Evolutionary conservation across 495 filamentous ascomycete genomes (phyloP).

Genomic region (Neurospora sp.): DNA sequence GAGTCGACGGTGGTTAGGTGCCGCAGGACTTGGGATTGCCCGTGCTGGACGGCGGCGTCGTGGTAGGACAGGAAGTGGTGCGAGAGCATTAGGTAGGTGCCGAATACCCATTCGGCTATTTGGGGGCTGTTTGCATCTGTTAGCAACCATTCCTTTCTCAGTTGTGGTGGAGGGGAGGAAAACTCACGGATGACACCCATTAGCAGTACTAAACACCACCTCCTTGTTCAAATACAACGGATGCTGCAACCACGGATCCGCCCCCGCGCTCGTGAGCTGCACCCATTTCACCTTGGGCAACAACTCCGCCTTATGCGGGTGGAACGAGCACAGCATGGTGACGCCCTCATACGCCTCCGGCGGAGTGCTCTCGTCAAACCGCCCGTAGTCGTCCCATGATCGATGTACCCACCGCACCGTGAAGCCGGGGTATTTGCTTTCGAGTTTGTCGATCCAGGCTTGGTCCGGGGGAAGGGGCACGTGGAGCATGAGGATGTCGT

Average conservation of each 20-base stretch:
- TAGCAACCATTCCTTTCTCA: too few species aligned
- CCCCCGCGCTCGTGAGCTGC: slow-evolving; percentile 22
- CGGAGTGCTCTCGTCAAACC: neutral
- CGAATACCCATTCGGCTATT: slow-evolving; percentile 37
- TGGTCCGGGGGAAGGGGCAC: slow-evolving; percentile 6
- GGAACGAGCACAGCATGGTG: slow-evolving; percentile 13
- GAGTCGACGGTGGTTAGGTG: slow-evolving; percentile 15
- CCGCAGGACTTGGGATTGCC: neutral
- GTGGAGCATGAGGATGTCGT: slow-evolving; percentile 11
- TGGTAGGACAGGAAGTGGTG: slow-evolving; percentile 12
- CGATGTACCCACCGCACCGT: slow-evolving; percentile 18
- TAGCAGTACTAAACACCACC: slow-evolving; percentile 22
- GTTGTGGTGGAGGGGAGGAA: too few species aligned
- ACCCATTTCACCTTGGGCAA: slow-evolving; percentile 21
- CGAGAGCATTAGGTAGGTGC: slow-evolving; percentile 23
- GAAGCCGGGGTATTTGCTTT: slow-evolving; percentile 17
- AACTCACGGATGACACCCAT: slow-evolving; percentile 17
- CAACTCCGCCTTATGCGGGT: slow-evolving; percentile 12
- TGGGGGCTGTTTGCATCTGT: slow-evolving; percentile 30
- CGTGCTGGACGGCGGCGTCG: slow-evolving; percentile 1
- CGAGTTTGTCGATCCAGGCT: slow-evolving; percentile 17
- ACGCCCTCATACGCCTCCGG: slow-evolving; percentile 18
- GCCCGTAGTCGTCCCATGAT: neutral
- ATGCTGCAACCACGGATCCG: slow-evolving; percentile 22
- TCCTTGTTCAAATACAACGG: slow-evolving; percentile 17